phyloP scores from a whole-genome alignment of 169 alveolate species.

The Plasmodium berghei region DNA sequence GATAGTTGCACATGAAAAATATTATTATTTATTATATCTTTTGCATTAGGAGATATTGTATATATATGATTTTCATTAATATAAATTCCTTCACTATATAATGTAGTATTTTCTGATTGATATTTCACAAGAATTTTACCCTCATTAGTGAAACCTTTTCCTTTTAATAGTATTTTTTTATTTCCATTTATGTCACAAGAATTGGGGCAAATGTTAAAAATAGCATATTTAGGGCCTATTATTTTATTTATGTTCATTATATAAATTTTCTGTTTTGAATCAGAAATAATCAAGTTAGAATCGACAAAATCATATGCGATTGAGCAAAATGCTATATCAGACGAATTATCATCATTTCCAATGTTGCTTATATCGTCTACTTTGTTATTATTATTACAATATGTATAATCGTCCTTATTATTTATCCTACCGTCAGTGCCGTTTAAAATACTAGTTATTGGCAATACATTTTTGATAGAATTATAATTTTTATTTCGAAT shows the following conservation, averaged over 20 bases:
- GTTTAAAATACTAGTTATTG: neutral
- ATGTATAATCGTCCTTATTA: neutral
- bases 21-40: conserved; percentile 43
- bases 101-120: conserved; percentile 31
- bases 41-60: conserved; percentile 58
- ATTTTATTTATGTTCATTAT: conserved; percentile 60
- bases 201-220: conserved; percentile 42
- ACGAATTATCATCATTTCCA: conserved; percentile 4
- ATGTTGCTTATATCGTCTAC: neutral
- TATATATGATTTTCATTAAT: conserved; percentile 68
- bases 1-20: conserved; percentile 61
- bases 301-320: conserved; percentile 65
- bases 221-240: conserved; percentile 71
- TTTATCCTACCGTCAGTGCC: neutral
- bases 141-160: conserved; percentile 67
- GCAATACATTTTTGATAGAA: neutral
- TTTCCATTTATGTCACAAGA: conserved; percentile 49
- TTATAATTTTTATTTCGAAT: neutral
- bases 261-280: conserved; percentile 32
- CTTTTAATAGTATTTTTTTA: conserved; percentile 49
- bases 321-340: conserved; percentile 25
- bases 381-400: conserved; percentile 3
- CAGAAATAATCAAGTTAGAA: conserved; percentile 49
- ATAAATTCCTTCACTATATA: conserved; percentile 63
- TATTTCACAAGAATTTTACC: conserved; percentile 47